Conservation (phyloP, 495 filamentous ascomycete species). For the Daldinia decipiens region DNA sequence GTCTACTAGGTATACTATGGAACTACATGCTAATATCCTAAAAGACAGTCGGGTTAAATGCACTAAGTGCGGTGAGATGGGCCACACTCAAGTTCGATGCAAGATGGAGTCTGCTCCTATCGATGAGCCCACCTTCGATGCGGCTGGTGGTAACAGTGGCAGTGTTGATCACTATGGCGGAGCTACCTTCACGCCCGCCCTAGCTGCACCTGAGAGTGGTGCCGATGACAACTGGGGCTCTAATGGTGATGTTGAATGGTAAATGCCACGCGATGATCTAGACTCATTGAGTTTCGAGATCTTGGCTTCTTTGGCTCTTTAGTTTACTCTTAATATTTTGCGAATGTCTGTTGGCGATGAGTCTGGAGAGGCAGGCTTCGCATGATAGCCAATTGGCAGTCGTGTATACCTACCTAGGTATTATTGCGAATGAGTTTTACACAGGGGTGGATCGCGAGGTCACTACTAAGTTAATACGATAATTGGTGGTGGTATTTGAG, state of each 20-base stretch:
- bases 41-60: slow-evolving; percentile 74
- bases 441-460: slow-evolving; percentile 3
- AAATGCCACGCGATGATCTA: neutral
- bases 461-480: neutral
- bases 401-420: neutral
- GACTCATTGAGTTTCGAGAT: neutral
- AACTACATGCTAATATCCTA: slow-evolving; percentile 42
- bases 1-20: neutral
- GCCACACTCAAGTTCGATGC: slow-evolving; percentile 74
- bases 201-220: neutral
- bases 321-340: neutral
- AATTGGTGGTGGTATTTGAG: neutral
- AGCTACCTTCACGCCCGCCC: neutral
- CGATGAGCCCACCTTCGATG: neutral
- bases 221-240: slow-evolving; percentile 1
- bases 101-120: slow-evolving; percentile 49
- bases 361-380: neutral
- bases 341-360: neutral
- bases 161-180: neutral
- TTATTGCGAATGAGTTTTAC: slow-evolving; percentile 1
- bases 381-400: slow-evolving; percentile 8
- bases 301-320: neutral
- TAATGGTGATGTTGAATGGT: neutral
- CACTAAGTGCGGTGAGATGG: slow-evolving; percentile 78
- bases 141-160: neutral